Percentiles rank a stretch among this genome's conserved stretches.
Evolutionary conservation across 108 stramenopile genomes (phyloP).

Genomic region (Stephanodiscus minutulus): DNA sequence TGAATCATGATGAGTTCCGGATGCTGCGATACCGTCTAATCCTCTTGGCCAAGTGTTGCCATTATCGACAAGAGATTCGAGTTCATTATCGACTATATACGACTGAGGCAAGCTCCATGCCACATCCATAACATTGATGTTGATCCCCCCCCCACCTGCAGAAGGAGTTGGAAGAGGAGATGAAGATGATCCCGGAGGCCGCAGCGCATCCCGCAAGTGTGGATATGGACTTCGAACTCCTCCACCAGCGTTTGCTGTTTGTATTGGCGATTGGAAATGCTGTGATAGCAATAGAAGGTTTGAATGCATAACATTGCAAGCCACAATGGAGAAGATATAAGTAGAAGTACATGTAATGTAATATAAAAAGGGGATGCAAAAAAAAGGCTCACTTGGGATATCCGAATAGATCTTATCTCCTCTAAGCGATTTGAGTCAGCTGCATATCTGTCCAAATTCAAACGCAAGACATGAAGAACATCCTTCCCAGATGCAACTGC

Average conservation of each 20-base stretch:
- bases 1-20: slow-evolving; percentile 13
- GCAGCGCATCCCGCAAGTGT: slow-evolving; percentile 37
- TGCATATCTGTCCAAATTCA: slow-evolving; percentile 15
- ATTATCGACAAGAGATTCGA: slow-evolving; percentile 3
- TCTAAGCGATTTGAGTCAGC: slow-evolving; percentile 41
- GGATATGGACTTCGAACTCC: slow-evolving; percentile 31
- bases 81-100: slow-evolving; percentile 29
- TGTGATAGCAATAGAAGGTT: slow-evolving; percentile 9
- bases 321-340: not conserved
- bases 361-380: not conserved
- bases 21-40: slow-evolving; percentile 5
- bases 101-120: slow-evolving; percentile 78
- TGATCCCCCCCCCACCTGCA: slow-evolving; percentile 48
- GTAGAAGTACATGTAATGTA: no score
- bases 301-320: not conserved
- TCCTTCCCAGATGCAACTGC: slow-evolving; percentile 76
- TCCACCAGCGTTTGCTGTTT: slow-evolving; percentile 17
- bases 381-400: slow-evolving; percentile 57
- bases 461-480: slow-evolving; percentile 62
- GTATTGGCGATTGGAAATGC: slow-evolving; percentile 55
- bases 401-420: slow-evolving; percentile 55
- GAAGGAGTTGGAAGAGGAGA: slow-evolving; percentile 32
- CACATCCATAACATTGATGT: slow-evolving; percentile 70
- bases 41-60: slow-evolving; percentile 11
- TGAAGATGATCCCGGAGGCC: slow-evolving; percentile 14